A percentile compares a stretch with the other conserved stretches of the same genome.
Conservation (phyloP, 108 stramenopile genomes). For the Pelagomonas calceolata region DNA sequence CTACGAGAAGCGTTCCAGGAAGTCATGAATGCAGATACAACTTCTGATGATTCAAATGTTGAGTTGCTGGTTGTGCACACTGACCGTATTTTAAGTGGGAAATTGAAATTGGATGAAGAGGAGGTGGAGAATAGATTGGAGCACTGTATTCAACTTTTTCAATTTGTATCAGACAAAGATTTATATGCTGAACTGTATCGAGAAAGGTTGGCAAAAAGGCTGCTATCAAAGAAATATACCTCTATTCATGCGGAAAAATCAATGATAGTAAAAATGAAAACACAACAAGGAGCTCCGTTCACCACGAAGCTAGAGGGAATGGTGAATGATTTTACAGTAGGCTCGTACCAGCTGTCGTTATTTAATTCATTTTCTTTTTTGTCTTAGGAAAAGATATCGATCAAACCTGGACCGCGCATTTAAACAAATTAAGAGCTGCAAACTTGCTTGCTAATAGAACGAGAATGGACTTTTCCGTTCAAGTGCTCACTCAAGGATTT, state of each 20-base stretch:
- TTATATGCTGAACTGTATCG: background rate
- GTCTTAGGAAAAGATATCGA: too few relatives aligned
- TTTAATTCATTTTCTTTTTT: too few relatives aligned
- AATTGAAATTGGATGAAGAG: background rate
- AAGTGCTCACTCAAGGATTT: background rate
- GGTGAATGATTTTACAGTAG: background rate
- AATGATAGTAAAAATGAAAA: background rate
- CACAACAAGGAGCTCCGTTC: background rate
- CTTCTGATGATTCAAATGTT: background rate
- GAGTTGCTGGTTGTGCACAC: background rate
- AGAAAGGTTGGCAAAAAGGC: background rate
- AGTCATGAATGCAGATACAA: background rate
- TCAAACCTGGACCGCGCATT: too few relatives aligned
- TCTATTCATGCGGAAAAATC: background rate
- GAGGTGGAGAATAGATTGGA: too few relatives aligned
- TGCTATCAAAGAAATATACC: background rate
- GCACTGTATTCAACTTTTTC: background rate
- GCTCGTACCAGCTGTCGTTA: too few relatives aligned
- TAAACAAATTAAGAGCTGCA: too few relatives aligned
- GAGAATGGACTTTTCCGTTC: background rate
- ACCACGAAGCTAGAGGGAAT: background rate
- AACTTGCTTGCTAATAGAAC: too few relatives aligned
- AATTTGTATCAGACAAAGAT: background rate
- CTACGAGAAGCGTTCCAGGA: background rate
- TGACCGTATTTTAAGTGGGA: background rate